Percentiles rank a stretch among this genome's conserved stretches.
Conservation (phyloP, 768 basidiomycete species). For the Hydnomerulius pinastri region DNA sequence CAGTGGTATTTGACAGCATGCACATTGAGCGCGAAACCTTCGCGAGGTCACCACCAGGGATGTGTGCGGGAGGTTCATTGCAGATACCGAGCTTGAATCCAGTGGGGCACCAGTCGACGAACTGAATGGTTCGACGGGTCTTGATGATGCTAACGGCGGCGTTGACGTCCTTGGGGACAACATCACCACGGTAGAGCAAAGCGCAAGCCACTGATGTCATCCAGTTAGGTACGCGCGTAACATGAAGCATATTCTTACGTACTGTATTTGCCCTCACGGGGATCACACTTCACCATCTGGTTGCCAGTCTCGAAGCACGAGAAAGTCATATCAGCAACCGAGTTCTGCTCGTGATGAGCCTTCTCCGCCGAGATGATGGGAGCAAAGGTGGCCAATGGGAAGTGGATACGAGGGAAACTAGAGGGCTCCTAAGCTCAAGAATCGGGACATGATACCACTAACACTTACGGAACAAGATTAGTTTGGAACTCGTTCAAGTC, state of each 20-base stretch:
- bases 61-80: constrained; percentile 74
- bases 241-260: constrained; percentile 17
- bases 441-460: background rate
- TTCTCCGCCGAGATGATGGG: constrained; percentile 94
- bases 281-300: constrained; percentile 83
- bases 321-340: constrained; percentile 97
- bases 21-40: constrained; percentile 75
- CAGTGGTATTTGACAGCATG: constrained; percentile 77
- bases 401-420: constrained; percentile 97
- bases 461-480: constrained; percentile 90
- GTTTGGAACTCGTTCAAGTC: constrained; percentile 98
- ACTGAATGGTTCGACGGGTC: constrained; percentile 78
- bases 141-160: constrained; percentile 73
- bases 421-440: background rate
- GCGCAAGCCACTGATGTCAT: constrained; percentile 65
- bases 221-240: constrained; percentile 1
- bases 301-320: constrained; percentile 79
- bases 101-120: constrained; percentile 79
- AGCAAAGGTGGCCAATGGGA: constrained; percentile 96
- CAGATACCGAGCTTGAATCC: constrained; percentile 82
- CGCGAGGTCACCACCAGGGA: constrained; percentile 76
- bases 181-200: constrained; percentile 73
- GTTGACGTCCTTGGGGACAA: constrained; percentile 78
- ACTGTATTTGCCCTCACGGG: constrained; percentile 79
- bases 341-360: constrained; percentile 95